These are phyloP conservation scores for Francoa sonchifolia DNA, from an alignment of 441 rosid genomes.

Conservation along the genomic window DNA sequence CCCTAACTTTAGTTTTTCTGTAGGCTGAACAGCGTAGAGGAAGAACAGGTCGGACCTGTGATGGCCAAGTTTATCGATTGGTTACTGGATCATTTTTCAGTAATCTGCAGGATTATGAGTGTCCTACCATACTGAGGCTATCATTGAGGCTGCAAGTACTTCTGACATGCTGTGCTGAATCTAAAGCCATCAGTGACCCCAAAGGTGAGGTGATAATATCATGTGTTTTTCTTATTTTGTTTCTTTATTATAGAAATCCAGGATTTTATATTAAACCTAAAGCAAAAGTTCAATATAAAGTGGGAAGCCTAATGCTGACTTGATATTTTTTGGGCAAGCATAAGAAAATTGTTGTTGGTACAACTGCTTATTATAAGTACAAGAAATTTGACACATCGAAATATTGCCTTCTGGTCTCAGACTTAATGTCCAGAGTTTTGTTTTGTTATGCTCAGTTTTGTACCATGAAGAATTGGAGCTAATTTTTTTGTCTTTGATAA, in stretches of 20 bases:
- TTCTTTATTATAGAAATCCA: no score
- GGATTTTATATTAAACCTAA: no score
- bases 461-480: conserved; percentile 7
- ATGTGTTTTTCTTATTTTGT: conserved; percentile 5
- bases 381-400: no score
- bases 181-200: conserved; percentile 76
- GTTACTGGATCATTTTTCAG: conserved; percentile 68
- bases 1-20: conserved; percentile 17
- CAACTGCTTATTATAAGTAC: background rate
- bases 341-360: background rate
- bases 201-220: conserved; percentile 37
- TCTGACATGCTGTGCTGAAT: conserved; percentile 66
- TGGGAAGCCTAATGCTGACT: no score
- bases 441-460: no score
- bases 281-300: no score
- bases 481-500: conserved; percentile 21
- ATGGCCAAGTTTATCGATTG: conserved; percentile 85
- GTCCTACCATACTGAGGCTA: conserved; percentile 62
- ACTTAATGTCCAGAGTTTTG: background rate
- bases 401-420: no score
- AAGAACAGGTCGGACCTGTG: conserved; percentile 94
- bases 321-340: no score
- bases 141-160: conserved; percentile 86
- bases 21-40: conserved; percentile 93
- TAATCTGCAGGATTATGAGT: conserved; percentile 52